A percentile compares a stretch with the other conserved stretches of the same genome.
These are phyloP conservation scores for Cyclanthera cordifolia DNA, from an alignment of 306 rosid genomes.

Conservation along the genomic window DNA sequence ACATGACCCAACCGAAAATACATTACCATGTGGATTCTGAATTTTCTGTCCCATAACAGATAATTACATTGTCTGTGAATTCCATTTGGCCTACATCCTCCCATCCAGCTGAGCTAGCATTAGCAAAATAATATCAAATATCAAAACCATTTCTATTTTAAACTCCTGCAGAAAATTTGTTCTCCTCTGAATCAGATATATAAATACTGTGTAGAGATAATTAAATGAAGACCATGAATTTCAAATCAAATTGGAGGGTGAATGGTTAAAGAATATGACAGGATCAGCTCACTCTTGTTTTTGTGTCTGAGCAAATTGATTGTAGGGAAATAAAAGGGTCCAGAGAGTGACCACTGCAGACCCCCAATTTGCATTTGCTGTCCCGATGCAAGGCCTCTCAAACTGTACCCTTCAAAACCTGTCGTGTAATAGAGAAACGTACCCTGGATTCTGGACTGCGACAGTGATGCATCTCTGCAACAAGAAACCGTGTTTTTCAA, in stretches of 20 bases:
- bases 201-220: background rate
- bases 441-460: slow-evolving; percentile 2
- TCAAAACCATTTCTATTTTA: background rate
- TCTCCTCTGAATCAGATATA: background rate
- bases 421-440: slow-evolving; percentile 15
- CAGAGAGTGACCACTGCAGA: slow-evolving; percentile 42
- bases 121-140: background rate
- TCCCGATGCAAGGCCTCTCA: slow-evolving; percentile 53
- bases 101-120: background rate
- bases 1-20: slow-evolving; percentile 4
- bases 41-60: slow-evolving; percentile 10
- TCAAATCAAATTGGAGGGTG: background rate
- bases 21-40: slow-evolving; percentile 25
- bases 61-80: background rate
- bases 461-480: slow-evolving; percentile 8
- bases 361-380: slow-evolving; percentile 45
- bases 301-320: background rate
- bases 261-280: background rate
- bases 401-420: slow-evolving; percentile 38
- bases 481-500: slow-evolving; percentile 14
- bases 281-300: background rate
- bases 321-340: slow-evolving; percentile 20
- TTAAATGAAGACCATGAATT: background rate
- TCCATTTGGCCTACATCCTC: background rate
- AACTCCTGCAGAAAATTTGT: background rate